Evolutionary conservation across 2,329 filamentous ascomycete species (phyloP), one percentile per base, ranked within the genome.

Genomic region (Ophiostoma sp.): DNA sequence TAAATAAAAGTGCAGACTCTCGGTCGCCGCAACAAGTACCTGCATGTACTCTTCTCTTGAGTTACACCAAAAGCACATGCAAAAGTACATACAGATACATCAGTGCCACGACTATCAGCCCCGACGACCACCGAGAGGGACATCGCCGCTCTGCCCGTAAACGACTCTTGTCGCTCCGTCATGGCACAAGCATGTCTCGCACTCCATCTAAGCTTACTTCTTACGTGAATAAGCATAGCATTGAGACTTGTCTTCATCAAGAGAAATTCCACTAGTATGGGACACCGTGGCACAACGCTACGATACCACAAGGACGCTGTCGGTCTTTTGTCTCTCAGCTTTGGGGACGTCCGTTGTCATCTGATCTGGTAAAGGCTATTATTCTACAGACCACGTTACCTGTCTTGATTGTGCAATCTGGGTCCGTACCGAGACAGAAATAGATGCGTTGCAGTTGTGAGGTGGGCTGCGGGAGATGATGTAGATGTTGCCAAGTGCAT

Each of bases 291-390:
- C 27, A 62, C 57, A 33, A 62, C 27, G 15, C 57, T 35, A 62
- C 57, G 57, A 62, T 27, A 62, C 15, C 15, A 33, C 57, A 35
- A 48, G 68, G 54, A 20, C 44, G 44, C 44, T 68, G 48, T 69
- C 62, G 48, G 27, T n/a, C 68, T 52, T 65, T 69, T 66, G 31
- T 17, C 33, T 27, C 35, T 20, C 33, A 33, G 57, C 57, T 62
- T 62, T 62, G 57, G 57, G 57, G 57, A 62, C 57, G 13, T 62
- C 57, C 57, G 57, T 62, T 62, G 57, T 33, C 27, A 27, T 27
- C 33, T 6, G 57, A 27, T 27, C 33, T 6, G 57, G 20, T 23
- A 39, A 48, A 4, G 44, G 17, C 44, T n/a, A 13, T 48, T 13
- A 15, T 11, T 3, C 39, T 13, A 41, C 39, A 39, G 36, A 41